Conservation (phyloP, 2,329 filamentous ascomycete species). For the Pezicula neosporulosa region DNA sequence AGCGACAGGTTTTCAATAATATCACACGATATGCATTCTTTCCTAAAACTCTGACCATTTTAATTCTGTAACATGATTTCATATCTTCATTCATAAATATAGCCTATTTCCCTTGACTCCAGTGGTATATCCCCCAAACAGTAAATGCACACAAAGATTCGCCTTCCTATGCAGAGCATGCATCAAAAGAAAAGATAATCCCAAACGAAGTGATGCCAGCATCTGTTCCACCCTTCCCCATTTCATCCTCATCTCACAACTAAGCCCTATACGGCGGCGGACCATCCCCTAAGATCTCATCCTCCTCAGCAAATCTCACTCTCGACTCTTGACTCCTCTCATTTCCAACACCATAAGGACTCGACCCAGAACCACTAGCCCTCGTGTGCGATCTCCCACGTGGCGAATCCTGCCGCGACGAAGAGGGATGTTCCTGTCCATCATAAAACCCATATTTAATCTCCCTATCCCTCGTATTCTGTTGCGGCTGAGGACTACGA, state of each 20-base stretch:
- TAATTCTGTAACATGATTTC: too few species aligned
- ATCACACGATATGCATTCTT: too few species aligned
- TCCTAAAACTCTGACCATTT: too few species aligned
- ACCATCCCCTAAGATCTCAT: background rate
- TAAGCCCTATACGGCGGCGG: background rate
- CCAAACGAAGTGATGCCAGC: too few species aligned
- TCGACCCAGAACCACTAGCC: background rate
- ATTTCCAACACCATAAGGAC: background rate
- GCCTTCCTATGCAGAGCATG: too few species aligned
- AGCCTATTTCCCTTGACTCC: too few species aligned
- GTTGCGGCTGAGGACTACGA: background rate
- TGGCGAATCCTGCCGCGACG: background rate
- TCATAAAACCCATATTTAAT: constrained; percentile 3
- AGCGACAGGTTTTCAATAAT: too few species aligned
- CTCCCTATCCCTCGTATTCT: background rate
- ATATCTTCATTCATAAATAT: too few species aligned
- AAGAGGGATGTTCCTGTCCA: background rate
- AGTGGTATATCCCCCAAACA: too few species aligned
- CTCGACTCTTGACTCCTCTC: background rate
- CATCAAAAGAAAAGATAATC: too few species aligned
- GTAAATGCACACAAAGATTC: too few species aligned
- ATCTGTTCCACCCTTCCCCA: background rate
- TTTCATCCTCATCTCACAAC: background rate
- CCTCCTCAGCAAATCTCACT: constrained; percentile 1
- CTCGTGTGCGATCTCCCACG: background rate